Conservation (phyloP, 306 rosid genomes). For the Begonia masoniana region DNA sequence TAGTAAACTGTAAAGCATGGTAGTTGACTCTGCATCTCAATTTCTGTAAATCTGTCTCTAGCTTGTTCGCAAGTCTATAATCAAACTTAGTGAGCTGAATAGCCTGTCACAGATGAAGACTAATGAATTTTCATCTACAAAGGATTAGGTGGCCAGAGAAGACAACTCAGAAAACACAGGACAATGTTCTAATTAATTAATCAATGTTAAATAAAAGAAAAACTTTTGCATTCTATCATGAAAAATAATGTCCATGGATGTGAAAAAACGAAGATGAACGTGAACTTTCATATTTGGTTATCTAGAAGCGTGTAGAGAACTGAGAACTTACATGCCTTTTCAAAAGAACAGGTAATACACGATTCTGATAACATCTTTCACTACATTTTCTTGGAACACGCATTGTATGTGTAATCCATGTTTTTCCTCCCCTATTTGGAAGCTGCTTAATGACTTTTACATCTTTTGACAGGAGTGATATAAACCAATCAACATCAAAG, state of each 20-base stretch:
- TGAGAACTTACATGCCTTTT: constrained; percentile 3
- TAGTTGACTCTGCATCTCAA: constrained; percentile 3
- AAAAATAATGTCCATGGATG: no score
- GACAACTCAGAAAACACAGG: no score
- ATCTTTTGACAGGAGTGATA: not conserved
- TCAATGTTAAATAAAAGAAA: no score
- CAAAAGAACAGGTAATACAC: not conserved
- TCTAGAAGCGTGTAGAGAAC: not conserved
- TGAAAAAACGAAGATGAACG: no score
- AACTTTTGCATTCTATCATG: no score
- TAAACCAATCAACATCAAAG: constrained; percentile 4
- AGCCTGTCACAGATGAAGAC: not conserved
- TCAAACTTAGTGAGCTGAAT: not conserved
- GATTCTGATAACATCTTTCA: not conserved
- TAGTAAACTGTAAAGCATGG: not conserved
- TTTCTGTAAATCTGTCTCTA: constrained; percentile 2
- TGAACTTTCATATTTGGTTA: no score
- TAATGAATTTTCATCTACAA: no score
- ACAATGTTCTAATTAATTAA: no score
- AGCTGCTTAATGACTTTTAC: constrained; percentile 1
- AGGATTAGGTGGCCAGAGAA: no score
- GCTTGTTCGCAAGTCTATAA: not conserved
- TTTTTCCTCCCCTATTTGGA: not conserved
- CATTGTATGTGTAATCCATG: not conserved
- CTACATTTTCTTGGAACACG: constrained; percentile 1